A percentile compares a stretch with the other conserved stretches of the same genome.
These are phyloP conservation scores for Linanthus parryae DNA, from an alignment of 148 eudicot species.

Conservation along the genomic window DNA sequence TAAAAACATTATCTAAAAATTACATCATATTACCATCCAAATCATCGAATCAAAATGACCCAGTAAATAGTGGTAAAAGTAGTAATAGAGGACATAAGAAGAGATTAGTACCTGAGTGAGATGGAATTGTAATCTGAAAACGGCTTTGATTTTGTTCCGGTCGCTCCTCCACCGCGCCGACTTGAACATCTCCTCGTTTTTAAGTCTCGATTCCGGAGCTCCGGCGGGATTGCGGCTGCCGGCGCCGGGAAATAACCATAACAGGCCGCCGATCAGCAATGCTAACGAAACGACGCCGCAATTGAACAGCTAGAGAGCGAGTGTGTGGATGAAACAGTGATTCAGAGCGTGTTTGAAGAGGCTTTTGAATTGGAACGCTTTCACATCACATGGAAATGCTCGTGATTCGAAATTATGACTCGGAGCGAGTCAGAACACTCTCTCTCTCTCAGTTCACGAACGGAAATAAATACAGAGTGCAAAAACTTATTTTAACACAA, in stretches of 20 bases:
- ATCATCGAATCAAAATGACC: not conserved
- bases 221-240: constrained; percentile 32
- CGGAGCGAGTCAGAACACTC: no score
- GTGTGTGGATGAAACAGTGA: no score
- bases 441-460: no score
- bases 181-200: not conserved
- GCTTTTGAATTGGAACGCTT: no score
- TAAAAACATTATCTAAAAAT: not conserved
- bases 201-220: constrained; percentile 1
- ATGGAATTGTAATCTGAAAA: constrained; percentile 7
- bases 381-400: no score
- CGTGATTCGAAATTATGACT: no score
- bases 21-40: not conserved
- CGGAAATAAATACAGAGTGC: no score
- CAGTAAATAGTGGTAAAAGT: not conserved
- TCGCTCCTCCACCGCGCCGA: constrained; percentile 8
- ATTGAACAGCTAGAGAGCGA: no score
- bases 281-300: not conserved
- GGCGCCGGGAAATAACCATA: constrained; percentile 19
- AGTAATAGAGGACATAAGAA: not conserved
- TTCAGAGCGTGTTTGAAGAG: no score
- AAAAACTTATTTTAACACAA: no score
- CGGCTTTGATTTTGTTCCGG: constrained; percentile 8
- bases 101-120: not conserved
- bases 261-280: constrained; percentile 1